Conservation (phyloP, 169 alveolate species). For the Cryptosporidium muris region DNA sequence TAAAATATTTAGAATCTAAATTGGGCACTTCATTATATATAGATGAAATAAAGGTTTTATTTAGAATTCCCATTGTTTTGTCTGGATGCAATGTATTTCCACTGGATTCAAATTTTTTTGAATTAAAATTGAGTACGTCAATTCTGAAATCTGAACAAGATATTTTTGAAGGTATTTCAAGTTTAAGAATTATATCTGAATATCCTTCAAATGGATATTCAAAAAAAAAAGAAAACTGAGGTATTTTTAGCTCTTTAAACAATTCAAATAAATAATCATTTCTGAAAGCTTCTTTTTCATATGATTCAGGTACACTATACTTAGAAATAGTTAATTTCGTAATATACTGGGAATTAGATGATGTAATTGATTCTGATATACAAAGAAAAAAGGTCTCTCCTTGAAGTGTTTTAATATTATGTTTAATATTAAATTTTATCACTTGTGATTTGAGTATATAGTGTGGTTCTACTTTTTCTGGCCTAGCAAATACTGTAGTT, state of each 20-base stretch:
- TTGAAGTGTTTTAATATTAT: neutral
- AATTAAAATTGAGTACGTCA: neutral
- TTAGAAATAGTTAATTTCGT: conserved; percentile 36
- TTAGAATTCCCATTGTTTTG: neutral
- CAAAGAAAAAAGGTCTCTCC: conserved; percentile 38
- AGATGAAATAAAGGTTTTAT: neutral
- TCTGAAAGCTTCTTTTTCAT: no score
- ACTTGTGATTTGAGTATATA: neutral
- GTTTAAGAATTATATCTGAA: no score
- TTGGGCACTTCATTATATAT: neutral
- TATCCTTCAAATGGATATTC: no score
- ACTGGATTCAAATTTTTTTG: neutral
- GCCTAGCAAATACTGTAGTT: neutral
- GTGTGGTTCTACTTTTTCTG: neutral
- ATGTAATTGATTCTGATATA: conserved; percentile 36
- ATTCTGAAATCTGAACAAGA: neutral
- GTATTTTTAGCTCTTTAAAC: no score
- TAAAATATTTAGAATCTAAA: neutral
- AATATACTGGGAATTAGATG: conserved; percentile 26
- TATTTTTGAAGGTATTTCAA: no score
- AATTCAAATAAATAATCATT: no score
- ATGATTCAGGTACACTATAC: neutral
- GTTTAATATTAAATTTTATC: conserved; percentile 6
- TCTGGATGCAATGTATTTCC: neutral
- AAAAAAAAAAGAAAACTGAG: no score